Percentiles rank a stretch among this genome's conserved stretches.
Conservation (phyloP, 2,329 filamentous ascomycete species). For the Helicocarpus griseus region DNA sequence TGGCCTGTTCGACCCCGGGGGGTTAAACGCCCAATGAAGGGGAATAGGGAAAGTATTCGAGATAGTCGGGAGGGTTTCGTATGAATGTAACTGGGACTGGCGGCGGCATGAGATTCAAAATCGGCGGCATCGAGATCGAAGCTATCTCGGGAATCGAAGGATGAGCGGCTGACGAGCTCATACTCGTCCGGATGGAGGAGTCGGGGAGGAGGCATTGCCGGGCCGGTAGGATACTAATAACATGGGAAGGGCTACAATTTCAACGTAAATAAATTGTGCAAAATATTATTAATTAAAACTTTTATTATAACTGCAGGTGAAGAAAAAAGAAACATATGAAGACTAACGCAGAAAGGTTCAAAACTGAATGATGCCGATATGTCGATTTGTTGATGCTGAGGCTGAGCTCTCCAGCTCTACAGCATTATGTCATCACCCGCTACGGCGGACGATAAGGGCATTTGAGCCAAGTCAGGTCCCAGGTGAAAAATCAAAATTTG, state of each 20-base stretch:
- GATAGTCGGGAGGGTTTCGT: conserved; percentile 17
- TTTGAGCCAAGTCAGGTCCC: no score
- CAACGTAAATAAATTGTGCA: no score
- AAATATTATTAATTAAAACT: no score
- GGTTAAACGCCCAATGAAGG: background rate
- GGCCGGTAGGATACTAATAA: background rate
- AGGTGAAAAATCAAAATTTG: no score
- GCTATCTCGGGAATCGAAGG: conserved; percentile 29
- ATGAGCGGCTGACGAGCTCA: conserved; percentile 31
- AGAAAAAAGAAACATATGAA: no score
- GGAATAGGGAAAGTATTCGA: background rate
- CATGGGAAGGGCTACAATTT: conserved; percentile 1
- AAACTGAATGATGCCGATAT: no score
- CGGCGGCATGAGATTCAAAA: conserved; percentile 29
- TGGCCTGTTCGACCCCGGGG: background rate
- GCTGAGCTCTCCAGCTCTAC: no score
- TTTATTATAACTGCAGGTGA: no score
- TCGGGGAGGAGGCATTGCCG: conserved; percentile 34
- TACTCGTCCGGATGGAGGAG: conserved; percentile 33
- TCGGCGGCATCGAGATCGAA: conserved; percentile 35
- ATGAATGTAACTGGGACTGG: conserved; percentile 18
- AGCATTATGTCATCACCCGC: no score
- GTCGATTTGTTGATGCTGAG: no score
- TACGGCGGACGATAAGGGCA: no score
- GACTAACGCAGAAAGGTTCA: no score